Evolutionary conservation across 768 basidiomycete species (phyloP).

Genomic region (Naematelia encephala): DNA sequence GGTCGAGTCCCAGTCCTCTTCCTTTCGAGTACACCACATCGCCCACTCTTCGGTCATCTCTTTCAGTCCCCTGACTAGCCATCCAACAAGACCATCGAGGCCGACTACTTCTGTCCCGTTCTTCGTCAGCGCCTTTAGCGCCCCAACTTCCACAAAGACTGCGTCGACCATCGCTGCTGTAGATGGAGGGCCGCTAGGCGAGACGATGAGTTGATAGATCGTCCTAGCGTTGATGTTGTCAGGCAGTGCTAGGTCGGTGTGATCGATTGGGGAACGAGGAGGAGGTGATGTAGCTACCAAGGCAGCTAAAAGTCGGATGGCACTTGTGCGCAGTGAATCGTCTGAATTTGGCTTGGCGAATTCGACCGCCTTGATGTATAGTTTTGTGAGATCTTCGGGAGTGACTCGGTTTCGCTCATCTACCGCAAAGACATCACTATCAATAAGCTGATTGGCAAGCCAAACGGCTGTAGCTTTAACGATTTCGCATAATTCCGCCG

Average conservation of each 20-base stretch:
- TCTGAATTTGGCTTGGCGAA: slow-evolving; percentile 22
- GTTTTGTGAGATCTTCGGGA: slow-evolving; percentile 2
- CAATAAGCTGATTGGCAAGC: slow-evolving; percentile 16
- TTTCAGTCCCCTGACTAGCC: slow-evolving; percentile 28
- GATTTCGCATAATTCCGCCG: slow-evolving; percentile 31
- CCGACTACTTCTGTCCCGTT: slow-evolving; percentile 29
- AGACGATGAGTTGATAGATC: slow-evolving; percentile 23
- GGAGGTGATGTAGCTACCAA: slow-evolving; percentile 30
- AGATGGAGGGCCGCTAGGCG: slow-evolving; percentile 4
- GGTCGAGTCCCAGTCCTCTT: slow-evolving; percentile 12
- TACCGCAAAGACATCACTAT: slow-evolving; percentile 14
- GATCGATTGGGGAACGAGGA: slow-evolving; percentile 2
- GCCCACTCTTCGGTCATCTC: slow-evolving; percentile 33
- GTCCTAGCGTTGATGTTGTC: slow-evolving; percentile 23
- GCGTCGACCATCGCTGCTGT: slow-evolving; percentile 16
- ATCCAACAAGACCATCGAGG: slow-evolving; percentile 36
- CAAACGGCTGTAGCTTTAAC: slow-evolving; percentile 33
- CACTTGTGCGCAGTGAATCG: slow-evolving; percentile 23
- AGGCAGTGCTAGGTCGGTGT: slow-evolving; percentile 3
- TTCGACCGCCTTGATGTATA: slow-evolving; percentile 25
- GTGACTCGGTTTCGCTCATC: background rate
- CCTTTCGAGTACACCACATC: slow-evolving; percentile 33
- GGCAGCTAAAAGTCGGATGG: slow-evolving; percentile 36
- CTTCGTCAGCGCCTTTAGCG: slow-evolving; percentile 70
- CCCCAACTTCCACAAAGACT: slow-evolving; percentile 64